Evolutionary conservation across 768 basidiomycete species (phyloP), one percentile per base, ranked within the genome.

Genomic region (Russula virescens): DNA sequence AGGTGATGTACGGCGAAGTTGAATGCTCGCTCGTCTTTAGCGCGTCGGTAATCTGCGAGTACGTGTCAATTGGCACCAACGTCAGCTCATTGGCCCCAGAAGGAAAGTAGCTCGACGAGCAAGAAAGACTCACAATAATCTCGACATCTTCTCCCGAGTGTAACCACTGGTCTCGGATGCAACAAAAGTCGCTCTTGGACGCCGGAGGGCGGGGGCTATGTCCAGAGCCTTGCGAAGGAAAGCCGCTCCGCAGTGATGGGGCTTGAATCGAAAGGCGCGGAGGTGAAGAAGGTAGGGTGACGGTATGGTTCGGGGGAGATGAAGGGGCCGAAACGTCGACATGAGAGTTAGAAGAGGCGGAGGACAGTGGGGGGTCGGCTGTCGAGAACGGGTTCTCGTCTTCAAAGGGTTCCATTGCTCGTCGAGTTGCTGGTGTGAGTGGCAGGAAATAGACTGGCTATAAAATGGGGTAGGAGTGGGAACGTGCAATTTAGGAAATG

Each of bases 11-110:
- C 7, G 90, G 86, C 23, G 93, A 89, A 53, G 79, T 84, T n/a
- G 94, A 83, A 69, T 91, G 90, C 58, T 91, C 80, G 14, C 88
- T 84, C 26, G 95, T 98, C 84, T 99, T 99, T 75, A 90, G 86
- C 16, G 97, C 96, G 71, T 98, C 96, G 38, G 86, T 83, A 66
- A 99, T 98, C 94, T 97, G 73, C 19, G 45, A 21, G n/a, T 46
- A 45, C 35, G 47, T 19, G 25, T 18, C 26, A 46, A 23, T 25
- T n/a, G 16, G 38, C 61, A 42, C 45, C 61, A 13, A 49, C 31
- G 14, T 35, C 56, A 56, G 38, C 54, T 14, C 23, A 8, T 34
- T 35, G 34, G 21, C 26, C 45, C 18, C 25, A 21, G 21, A 14
- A 4, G 38, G 35, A 51, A 54, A 48, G 7, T 50, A 9, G 45